A percentile compares a stretch with the other conserved stretches of the same genome.
phyloP scores from a whole-genome alignment of 148 eudicot genomes.

The Mesembryanthemum crystallinum region DNA sequence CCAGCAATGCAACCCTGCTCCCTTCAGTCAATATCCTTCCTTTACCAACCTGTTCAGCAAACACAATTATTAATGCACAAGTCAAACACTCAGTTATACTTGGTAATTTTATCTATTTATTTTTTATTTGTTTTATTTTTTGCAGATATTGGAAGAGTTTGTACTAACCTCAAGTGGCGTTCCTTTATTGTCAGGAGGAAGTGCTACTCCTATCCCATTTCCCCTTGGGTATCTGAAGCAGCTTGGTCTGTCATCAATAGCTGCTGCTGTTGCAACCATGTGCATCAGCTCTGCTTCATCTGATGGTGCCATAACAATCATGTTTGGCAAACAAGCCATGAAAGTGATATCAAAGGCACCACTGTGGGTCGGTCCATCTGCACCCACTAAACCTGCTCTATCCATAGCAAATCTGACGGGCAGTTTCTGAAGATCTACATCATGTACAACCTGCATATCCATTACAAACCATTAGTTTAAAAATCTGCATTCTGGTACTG shows the following conservation, averaged over 20 bases:
- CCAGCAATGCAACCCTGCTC: conserved; percentile 55
- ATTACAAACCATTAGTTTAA: not conserved
- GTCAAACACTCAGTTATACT: not conserved
- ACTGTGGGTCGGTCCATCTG: conserved; percentile 84
- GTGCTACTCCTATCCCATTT: conserved; percentile 60
- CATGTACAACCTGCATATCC: conserved; percentile 60
- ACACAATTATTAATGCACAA: not conserved
- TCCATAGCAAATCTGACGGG: conserved; percentile 78
- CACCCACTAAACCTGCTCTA: conserved; percentile 76
- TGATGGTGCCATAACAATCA: conserved; percentile 87
- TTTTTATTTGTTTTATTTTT: too few species aligned
- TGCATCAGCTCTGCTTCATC: conserved; percentile 75
- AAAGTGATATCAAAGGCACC: conserved; percentile 74
- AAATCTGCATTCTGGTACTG: not conserved
- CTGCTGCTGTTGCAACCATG: conserved; percentile 77
- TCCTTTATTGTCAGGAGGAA: conserved; percentile 55
- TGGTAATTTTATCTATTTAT: too few species aligned
- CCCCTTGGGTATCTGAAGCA: conserved; percentile 81
- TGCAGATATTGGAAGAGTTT: not conserved
- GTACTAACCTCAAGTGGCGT: conserved; percentile 57
- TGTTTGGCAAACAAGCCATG: conserved; percentile 79
- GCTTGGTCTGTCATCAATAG: conserved; percentile 71
- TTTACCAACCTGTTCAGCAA: conserved; percentile 52
- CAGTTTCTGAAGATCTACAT: conserved; percentile 73
- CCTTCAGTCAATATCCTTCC: conserved; percentile 71